These are phyloP conservation scores for Leptographium flavum DNA, from an alignment of 2,329 filamentous ascomycete genomes.

Conservation along the genomic window DNA sequence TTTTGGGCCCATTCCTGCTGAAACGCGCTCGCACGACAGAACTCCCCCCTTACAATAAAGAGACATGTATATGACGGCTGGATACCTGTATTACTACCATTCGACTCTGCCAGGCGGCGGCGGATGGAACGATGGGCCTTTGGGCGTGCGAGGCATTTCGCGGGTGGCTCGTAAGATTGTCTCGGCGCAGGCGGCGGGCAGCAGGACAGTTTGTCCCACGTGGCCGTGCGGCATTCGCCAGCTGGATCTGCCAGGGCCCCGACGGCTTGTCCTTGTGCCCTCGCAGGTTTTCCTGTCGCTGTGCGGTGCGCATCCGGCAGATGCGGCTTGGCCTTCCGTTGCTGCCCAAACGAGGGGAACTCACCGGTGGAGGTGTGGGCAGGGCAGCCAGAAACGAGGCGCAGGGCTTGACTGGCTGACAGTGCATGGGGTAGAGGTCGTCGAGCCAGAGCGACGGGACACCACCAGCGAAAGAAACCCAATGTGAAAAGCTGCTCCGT, in stretches of 20 bases:
- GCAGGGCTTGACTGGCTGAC: background rate
- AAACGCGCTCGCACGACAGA: background rate
- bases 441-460: background rate
- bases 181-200: background rate
- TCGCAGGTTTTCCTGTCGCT: no score
- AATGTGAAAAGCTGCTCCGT: no score
- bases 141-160: background rate
- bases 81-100: background rate
- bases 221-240: background rate
- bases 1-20: background rate
- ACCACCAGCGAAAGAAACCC: background rate
- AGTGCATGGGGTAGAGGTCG: background rate
- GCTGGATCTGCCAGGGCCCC: no score
- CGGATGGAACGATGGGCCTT: no score
- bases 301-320: no score
- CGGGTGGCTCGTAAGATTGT: background rate
- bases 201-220: background rate
- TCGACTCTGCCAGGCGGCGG: background rate
- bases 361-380: background rate
- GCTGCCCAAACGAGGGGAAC: background rate
- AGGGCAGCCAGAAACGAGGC: background rate
- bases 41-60: background rate
- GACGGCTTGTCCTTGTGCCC: no score
- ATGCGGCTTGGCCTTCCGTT: background rate
- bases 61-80: background rate